phyloP scores from a whole-genome alignment of 176 grass and related monocot genomes.

The Oryza meyeriana region DNA sequence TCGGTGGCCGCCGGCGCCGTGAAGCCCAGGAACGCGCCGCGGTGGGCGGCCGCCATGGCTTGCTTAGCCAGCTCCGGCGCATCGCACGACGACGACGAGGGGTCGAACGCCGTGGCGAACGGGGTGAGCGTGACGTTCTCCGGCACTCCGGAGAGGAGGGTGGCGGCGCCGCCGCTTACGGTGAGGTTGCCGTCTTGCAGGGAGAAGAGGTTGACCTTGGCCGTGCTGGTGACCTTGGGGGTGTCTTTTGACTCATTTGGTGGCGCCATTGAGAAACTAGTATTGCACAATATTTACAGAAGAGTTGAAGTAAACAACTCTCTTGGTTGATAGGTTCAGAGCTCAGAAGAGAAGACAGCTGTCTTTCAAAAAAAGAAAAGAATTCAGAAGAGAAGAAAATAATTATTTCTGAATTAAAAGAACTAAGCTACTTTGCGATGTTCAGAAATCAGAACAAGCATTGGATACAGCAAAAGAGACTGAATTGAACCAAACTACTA shows the following conservation, averaged over 20 bases:
- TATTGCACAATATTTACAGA: background rate
- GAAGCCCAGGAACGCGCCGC: too few species aligned
- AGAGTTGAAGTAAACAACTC: too few species aligned
- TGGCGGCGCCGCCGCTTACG: constrained; percentile 17
- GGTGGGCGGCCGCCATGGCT: background rate
- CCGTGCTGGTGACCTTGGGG: background rate
- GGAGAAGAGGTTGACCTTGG: constrained; percentile 32
- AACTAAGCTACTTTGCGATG: background rate
- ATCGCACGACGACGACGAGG: background rate
- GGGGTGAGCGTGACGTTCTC: constrained; percentile 43
- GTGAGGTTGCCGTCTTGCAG: constrained; percentile 34
- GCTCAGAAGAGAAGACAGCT: background rate
- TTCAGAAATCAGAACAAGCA: background rate
- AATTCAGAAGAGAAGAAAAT: background rate
- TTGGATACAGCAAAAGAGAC: background rate
- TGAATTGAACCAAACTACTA: background rate
- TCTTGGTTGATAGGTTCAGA: too few species aligned
- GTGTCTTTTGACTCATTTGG: constrained; percentile 1
- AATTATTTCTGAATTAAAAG: background rate
- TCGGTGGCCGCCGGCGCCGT: too few species aligned
- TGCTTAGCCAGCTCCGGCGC: background rate
- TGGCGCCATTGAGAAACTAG: constrained; percentile 2
- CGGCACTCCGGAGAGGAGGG: constrained; percentile 48
- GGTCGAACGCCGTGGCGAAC: background rate
- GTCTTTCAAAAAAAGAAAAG: too few species aligned